Conservation (phyloP, 202 grass and related monocot genomes). For the Setaria italica region DNA sequence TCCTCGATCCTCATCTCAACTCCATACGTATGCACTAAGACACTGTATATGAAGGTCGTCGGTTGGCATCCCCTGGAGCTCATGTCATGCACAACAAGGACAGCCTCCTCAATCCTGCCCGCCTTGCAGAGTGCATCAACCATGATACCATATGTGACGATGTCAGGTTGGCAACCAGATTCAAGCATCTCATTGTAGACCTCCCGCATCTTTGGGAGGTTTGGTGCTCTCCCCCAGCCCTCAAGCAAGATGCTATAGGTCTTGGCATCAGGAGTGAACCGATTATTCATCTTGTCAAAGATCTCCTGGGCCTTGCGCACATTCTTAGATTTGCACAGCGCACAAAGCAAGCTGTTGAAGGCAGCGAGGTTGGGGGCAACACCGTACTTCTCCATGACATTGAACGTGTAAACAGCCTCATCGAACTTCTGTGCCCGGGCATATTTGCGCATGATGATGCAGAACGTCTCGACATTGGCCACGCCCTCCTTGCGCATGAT, state of each 20-base stretch:
- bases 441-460: slow-evolving; percentile 93
- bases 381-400: slow-evolving; percentile 87
- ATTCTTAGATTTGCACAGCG: slow-evolving; percentile 88
- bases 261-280: slow-evolving; percentile 75
- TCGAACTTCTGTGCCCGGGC: slow-evolving; percentile 81
- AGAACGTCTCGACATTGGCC: slow-evolving; percentile 87
- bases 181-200: slow-evolving; percentile 75
- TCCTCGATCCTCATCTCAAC: slow-evolving; percentile 87
- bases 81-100: slow-evolving; percentile 77
- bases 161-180: slow-evolving; percentile 76
- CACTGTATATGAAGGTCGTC: slow-evolving; percentile 86
- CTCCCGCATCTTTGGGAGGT: slow-evolving; percentile 87
- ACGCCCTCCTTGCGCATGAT: slow-evolving; percentile 71
- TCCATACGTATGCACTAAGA: slow-evolving; percentile 80
- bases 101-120: slow-evolving; percentile 72
- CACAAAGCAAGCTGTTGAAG: slow-evolving; percentile 75
- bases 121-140: slow-evolving; percentile 89
- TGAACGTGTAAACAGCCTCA: slow-evolving; percentile 85
- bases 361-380: slow-evolving; percentile 66
- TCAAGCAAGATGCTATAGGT: slow-evolving; percentile 98
- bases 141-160: slow-evolving; percentile 96
- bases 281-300: slow-evolving; percentile 75
- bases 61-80: slow-evolving; percentile 61
- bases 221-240: slow-evolving; percentile 89
- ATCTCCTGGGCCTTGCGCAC: slow-evolving; percentile 87